Conservation (phyloP, 2,329 filamentous ascomycete species). For the Ilyonectria robusta region DNA sequence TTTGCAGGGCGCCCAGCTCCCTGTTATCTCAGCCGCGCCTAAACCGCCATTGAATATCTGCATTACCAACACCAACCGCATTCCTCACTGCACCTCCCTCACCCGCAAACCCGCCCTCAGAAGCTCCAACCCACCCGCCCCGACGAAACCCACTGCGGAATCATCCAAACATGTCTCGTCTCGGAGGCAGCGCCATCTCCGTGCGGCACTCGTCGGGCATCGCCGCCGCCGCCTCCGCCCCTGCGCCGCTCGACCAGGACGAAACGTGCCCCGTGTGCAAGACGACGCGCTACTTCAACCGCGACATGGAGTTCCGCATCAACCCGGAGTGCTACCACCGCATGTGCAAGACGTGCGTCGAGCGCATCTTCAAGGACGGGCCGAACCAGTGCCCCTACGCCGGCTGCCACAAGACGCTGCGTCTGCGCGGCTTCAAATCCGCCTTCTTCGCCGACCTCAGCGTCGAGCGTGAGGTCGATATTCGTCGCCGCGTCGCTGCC, state of each 20-base stretch:
- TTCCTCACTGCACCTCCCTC: neutral
- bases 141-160: neutral
- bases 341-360: constrained; percentile 97
- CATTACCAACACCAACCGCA: neutral
- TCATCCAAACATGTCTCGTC: constrained; percentile 50
- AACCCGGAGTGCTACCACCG: constrained; percentile 99
- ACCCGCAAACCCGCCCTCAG: neutral
- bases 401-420: constrained; percentile 87
- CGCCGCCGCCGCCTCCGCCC: constrained; percentile 20
- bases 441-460: constrained; percentile 92
- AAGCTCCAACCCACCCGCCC: neutral
- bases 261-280: constrained; percentile 99
- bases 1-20: constrained; percentile 17
- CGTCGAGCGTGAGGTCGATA: constrained; percentile 94
- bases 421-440: constrained; percentile 85
- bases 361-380: constrained; percentile 92
- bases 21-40: constrained; percentile 45
- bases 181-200: constrained; percentile 45
- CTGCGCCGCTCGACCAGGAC: constrained; percentile 52
- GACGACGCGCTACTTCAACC: constrained; percentile 94
- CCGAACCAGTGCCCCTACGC: constrained; percentile 94
- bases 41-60: constrained; percentile 3
- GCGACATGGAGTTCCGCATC: constrained; percentile 93
- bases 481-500: constrained; percentile 81
- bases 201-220: constrained; percentile 46